These are phyloP conservation scores for Mucor indicus DNA, from an alignment of 371 early-diverging fungal species.

Conservation along the genomic window DNA sequence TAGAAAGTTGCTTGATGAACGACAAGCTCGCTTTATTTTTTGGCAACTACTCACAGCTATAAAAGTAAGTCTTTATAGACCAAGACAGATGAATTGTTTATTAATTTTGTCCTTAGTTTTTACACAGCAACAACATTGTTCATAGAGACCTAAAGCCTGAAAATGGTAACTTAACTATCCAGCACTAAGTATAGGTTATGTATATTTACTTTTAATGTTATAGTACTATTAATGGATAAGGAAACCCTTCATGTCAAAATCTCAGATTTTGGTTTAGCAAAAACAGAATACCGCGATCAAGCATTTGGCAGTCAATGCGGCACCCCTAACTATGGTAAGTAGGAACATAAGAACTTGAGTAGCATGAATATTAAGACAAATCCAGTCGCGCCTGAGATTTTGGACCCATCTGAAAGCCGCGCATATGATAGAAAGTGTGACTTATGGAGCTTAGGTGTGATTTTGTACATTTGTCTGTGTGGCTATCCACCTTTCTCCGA, in stretches of 20 bases:
- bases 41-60: slow-evolving; percentile 75
- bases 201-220: slow-evolving; percentile 35
- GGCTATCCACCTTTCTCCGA: slow-evolving; percentile 93
- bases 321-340: slow-evolving; percentile 92
- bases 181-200: background rate
- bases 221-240: slow-evolving; percentile 64
- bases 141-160: slow-evolving; percentile 52
- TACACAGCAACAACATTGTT: slow-evolving; percentile 31
- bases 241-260: slow-evolving; percentile 74
- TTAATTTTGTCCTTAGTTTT: slow-evolving; percentile 22
- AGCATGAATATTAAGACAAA: background rate
- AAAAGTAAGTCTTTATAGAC: slow-evolving; percentile 28
- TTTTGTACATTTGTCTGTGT: slow-evolving; percentile 94
- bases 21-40: slow-evolving; percentile 78
- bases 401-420: slow-evolving; percentile 57
- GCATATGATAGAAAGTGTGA: slow-evolving; percentile 90
- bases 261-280: slow-evolving; percentile 94
- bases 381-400: slow-evolving; percentile 90
- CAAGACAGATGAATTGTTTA: background rate
- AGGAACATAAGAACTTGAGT: background rate
- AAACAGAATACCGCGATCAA: slow-evolving; percentile 59
- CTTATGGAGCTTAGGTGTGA: slow-evolving; percentile 98
- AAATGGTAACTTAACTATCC: slow-evolving; percentile 25
- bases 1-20: slow-evolving; percentile 70
- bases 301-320: slow-evolving; percentile 85